Percentiles rank a stretch among this genome's conserved stretches.
Conservation (phyloP, 2,329 filamentous ascomycete species). For the Leptosphaerulina australis region DNA sequence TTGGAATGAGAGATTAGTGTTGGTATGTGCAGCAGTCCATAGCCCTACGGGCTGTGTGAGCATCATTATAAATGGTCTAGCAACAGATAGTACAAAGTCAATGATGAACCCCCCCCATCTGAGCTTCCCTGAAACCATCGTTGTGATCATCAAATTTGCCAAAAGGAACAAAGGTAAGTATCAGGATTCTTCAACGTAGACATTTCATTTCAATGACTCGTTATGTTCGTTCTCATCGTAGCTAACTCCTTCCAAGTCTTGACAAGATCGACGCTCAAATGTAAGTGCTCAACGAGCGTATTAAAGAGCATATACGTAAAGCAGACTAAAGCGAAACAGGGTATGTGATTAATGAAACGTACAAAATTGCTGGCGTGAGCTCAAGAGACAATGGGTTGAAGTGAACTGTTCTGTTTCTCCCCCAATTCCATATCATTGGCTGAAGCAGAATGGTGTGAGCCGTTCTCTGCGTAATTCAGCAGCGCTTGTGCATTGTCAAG, state of each 20-base stretch:
- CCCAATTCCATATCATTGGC: slow-evolving; percentile 7
- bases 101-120: no score
- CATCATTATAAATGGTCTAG: no score
- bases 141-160: neutral
- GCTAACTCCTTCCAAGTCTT: neutral
- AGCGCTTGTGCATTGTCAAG: slow-evolving; percentile 46
- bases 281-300: slow-evolving; percentile 7
- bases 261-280: slow-evolving; percentile 2
- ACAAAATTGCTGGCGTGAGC: neutral
- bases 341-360: slow-evolving; percentile 11
- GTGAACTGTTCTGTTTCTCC: slow-evolving; percentile 18
- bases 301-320: slow-evolving; percentile 17
- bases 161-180: neutral
- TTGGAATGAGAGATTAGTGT: no score
- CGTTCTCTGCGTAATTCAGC: slow-evolving; percentile 41
- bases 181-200: slow-evolving; percentile 4
- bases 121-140: neutral
- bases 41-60: no score
- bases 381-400: slow-evolving; percentile 7
- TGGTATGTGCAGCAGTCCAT: no score
- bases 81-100: no score
- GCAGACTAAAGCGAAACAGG: slow-evolving; percentile 13
- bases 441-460: slow-evolving; percentile 12
- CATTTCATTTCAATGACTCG: slow-evolving; percentile 2
- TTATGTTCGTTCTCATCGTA: slow-evolving; percentile 3